A percentile compares a stretch with the other conserved stretches of the same genome.
These are phyloP conservation scores for Globisporangium uncinulatum DNA, from an alignment of 352 stramenopile genomes.

Conservation along the genomic window DNA sequence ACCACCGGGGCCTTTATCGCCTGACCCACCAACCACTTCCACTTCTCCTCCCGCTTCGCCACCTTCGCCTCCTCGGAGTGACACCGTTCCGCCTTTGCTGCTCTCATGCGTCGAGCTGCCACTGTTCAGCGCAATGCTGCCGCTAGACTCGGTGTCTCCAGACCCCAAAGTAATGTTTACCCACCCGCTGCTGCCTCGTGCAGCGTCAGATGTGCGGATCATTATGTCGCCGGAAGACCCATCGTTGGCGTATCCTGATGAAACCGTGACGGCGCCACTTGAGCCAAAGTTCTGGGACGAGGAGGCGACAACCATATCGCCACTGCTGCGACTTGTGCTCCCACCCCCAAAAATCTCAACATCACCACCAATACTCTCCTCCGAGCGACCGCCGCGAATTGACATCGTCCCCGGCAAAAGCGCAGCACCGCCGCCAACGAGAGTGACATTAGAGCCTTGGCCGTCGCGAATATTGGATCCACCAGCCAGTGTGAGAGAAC, in stretches of 20 bases:
- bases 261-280: constrained; percentile 17
- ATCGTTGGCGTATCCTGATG: constrained; percentile 14
- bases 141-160: constrained; percentile 14
- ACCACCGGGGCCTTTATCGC: constrained; percentile 15
- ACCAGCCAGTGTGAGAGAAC: constrained; percentile 10
- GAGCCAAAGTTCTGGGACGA: constrained; percentile 5
- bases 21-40: constrained; percentile 14
- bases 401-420: constrained; percentile 5
- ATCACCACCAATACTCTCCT: constrained; percentile 16
- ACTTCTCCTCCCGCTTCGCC: constrained; percentile 18
- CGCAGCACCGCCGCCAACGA: constrained; percentile 16
- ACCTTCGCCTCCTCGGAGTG: constrained; percentile 20
- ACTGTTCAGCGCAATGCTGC: constrained; percentile 17
- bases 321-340: constrained; percentile 19
- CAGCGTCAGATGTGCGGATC: constrained; percentile 13
- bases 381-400: constrained; percentile 14
- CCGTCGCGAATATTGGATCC: constrained; percentile 20
- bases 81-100: constrained; percentile 13
- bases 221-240: constrained; percentile 18
- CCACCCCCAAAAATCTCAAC: constrained; percentile 16
- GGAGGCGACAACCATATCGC: constrained; percentile 13
- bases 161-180: constrained; percentile 18
- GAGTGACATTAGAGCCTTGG: constrained; percentile 13
- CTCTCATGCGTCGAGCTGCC: constrained; percentile 16
- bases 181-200: constrained; percentile 15